Percentiles rank a stretch among this genome's conserved stretches.
Conservation (phyloP, 2,329 filamentous ascomycete species). For the Purpureocillium lavendulum region DNA sequence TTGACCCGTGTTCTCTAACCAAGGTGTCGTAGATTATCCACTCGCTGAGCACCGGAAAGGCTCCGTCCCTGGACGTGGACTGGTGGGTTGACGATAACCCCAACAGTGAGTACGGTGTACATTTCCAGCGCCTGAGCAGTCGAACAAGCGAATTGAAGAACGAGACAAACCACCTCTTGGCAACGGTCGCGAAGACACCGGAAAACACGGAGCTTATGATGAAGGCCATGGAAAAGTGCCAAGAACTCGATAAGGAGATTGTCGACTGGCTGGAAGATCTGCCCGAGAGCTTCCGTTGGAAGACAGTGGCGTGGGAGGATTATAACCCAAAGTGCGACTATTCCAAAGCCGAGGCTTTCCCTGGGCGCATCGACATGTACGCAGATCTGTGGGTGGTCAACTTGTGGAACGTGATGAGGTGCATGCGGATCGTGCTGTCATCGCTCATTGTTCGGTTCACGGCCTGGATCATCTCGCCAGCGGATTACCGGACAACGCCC, state of each 20-base stretch:
- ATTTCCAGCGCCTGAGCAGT: slow-evolving; percentile 42
- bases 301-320: slow-evolving; percentile 48
- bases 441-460: slow-evolving; percentile 47
- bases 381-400: slow-evolving; percentile 48
- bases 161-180: slow-evolving; percentile 42
- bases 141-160: slow-evolving; percentile 43
- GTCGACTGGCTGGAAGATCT: slow-evolving; percentile 39
- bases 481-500: slow-evolving; percentile 53
- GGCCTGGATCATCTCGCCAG: slow-evolving; percentile 50
- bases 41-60: slow-evolving; percentile 41
- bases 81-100: slow-evolving; percentile 49
- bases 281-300: slow-evolving; percentile 38
- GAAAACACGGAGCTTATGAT: slow-evolving; percentile 42
- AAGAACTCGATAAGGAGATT: slow-evolving; percentile 42
- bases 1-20: neutral
- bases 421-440: slow-evolving; percentile 43
- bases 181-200: slow-evolving; percentile 32
- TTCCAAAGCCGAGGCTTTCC: slow-evolving; percentile 44
- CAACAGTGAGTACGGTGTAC: slow-evolving; percentile 35
- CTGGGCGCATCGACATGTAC: slow-evolving; percentile 52
- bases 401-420: slow-evolving; percentile 46
- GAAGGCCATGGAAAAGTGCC: slow-evolving; percentile 40
- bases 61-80: slow-evolving; percentile 42
- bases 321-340: slow-evolving; percentile 42
- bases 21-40: slow-evolving; percentile 38